phyloP scores from a whole-genome alignment of 176 grass and related monocot species.

The Phragmites australis region DNA sequence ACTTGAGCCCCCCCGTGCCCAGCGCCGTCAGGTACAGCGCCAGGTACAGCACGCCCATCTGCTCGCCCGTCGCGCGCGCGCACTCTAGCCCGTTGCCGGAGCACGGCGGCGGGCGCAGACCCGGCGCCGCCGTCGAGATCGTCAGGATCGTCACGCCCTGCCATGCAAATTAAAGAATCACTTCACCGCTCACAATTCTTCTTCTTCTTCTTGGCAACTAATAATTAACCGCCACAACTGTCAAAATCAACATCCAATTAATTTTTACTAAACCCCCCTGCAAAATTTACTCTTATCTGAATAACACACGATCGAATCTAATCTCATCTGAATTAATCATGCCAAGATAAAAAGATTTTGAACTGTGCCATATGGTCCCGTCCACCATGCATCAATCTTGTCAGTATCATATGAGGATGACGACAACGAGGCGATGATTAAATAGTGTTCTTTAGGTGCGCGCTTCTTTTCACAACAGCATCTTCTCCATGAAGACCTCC shows the following conservation, averaged over 20 bases:
- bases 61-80: conserved; percentile 43
- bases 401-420: not conserved
- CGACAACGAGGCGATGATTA: conserved; percentile 14
- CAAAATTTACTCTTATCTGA: not conserved
- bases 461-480: conserved; percentile 21
- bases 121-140: conserved; percentile 66
- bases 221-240: too few relatives aligned
- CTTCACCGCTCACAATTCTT: not conserved
- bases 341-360: not conserved
- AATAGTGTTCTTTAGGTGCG: conserved; percentile 17
- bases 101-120: conserved; percentile 58
- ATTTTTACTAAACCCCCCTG: not conserved
- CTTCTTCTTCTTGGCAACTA: too few relatives aligned
- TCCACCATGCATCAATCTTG: conserved; percentile 23
- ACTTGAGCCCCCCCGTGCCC: conserved; percentile 84
- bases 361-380: not conserved
- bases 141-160: conserved; percentile 84
- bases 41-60: conserved; percentile 68
- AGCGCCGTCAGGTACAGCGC: conserved; percentile 85
- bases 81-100: conserved; percentile 1
- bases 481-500: not conserved
- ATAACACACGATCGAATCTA: not conserved
- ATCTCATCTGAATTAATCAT: not conserved
- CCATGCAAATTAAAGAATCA: not conserved
- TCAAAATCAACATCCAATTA: too few relatives aligned